These are phyloP conservation scores for Clathrus columnatus DNA, from an alignment of 768 basidiomycete genomes.

Conservation along the genomic window DNA sequence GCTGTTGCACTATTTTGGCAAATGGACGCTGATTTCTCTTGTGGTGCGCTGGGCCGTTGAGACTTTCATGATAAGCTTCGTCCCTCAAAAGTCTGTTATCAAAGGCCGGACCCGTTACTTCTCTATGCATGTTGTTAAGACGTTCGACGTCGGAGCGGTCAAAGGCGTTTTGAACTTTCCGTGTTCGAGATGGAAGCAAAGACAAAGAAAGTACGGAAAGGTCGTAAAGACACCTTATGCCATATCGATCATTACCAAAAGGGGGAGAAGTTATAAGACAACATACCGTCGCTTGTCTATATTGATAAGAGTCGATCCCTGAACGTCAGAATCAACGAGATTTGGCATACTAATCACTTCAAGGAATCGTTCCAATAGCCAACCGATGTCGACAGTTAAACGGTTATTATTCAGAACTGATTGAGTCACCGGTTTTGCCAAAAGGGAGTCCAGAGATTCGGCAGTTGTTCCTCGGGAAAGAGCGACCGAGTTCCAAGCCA, in stretches of 20 bases:
- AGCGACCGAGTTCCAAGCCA: slow-evolving; percentile 74
- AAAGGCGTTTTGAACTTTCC: slow-evolving; percentile 43
- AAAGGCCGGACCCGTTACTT: slow-evolving; percentile 51
- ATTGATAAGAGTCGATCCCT: slow-evolving; percentile 56
- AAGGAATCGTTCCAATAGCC: slow-evolving; percentile 74
- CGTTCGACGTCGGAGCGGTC: slow-evolving; percentile 67
- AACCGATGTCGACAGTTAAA: slow-evolving; percentile 69
- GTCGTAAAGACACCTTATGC: slow-evolving; percentile 53
- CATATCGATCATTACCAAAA: slow-evolving; percentile 9
- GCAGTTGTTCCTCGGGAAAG: slow-evolving; percentile 48
- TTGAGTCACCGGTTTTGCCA: slow-evolving; percentile 43
- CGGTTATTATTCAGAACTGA: slow-evolving; percentile 37
- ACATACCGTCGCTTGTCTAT: slow-evolving; percentile 74
- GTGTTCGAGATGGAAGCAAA: slow-evolving; percentile 34
- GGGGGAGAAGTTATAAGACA: neutral
- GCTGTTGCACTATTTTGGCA: slow-evolving; percentile 49
- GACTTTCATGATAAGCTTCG: slow-evolving; percentile 59
- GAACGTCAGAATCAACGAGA: slow-evolving; percentile 44
- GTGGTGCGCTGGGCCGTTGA: slow-evolving; percentile 28
- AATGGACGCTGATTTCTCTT: slow-evolving; percentile 59
- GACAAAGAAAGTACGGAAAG: slow-evolving; percentile 48
- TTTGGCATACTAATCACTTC: slow-evolving; percentile 74
- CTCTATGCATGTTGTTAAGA: slow-evolving; percentile 66
- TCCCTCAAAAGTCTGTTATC: slow-evolving; percentile 69
- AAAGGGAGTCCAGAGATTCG: slow-evolving; percentile 51